These are phyloP conservation scores for Malus sylvestris DNA, from an alignment of 306 rosid species.

Conservation along the genomic window DNA sequence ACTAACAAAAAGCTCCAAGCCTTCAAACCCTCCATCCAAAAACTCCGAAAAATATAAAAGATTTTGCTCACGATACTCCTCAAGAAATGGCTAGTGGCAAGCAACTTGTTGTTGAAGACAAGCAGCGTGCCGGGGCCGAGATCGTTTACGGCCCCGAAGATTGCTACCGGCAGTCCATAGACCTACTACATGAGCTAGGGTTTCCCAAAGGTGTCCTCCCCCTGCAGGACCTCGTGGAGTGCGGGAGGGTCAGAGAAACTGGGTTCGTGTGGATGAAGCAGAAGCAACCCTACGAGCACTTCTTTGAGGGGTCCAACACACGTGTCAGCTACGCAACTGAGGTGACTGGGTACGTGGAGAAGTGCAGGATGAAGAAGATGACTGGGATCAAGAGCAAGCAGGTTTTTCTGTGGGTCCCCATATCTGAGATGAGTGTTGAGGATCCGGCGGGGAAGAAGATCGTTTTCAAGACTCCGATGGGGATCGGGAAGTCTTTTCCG, in stretches of 20 bases:
- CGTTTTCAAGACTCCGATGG: constrained; percentile 57
- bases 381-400: constrained; percentile 73
- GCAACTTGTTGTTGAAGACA: constrained; percentile 6
- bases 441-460: constrained; percentile 39
- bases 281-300: constrained; percentile 60
- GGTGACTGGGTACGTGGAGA: constrained; percentile 72
- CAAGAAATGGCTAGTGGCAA: not conserved
- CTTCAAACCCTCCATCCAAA: not conserved
- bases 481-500: constrained; percentile 67
- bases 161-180: constrained; percentile 41
- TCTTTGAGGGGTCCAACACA: constrained; percentile 38
- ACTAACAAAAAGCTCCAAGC: not conserved
- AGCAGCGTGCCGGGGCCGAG: constrained; percentile 61
- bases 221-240: constrained; percentile 58
- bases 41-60: not conserved
- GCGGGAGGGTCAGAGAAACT: constrained; percentile 63
- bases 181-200: constrained; percentile 59
- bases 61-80: not conserved
- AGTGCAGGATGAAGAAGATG: constrained; percentile 73
- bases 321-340: constrained; percentile 58
- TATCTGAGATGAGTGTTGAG: constrained; percentile 61
- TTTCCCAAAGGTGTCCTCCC: constrained; percentile 76
- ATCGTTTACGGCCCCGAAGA: constrained; percentile 52
- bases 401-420: constrained; percentile 65
- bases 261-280: constrained; percentile 89